Evolutionary conservation across 139 green algal genomes (phyloP), one percentile per base, ranked within the genome.

Genomic region (Eudorina sp.): DNA sequence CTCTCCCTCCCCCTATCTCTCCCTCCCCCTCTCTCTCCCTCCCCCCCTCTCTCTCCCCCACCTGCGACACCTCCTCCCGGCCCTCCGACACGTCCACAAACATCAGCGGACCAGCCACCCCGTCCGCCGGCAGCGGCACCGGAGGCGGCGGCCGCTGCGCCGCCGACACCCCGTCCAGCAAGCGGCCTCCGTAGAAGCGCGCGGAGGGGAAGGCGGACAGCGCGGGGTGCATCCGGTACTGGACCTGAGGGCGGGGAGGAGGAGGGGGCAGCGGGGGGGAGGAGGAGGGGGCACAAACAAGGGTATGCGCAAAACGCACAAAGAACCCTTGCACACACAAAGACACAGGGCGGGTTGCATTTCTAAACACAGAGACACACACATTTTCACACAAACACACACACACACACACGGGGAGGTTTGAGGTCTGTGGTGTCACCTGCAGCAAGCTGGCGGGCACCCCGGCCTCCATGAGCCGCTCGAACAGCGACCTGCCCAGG

Each of bases 151-250:
- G 84, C 19, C 92, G 68, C 43, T 91, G 55, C 5, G 19, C 46
- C 6, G 84, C 36, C 27, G 41, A 55, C 43, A 91, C 88, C 45
- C 92, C 89, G 38, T 91, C 89, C 43, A 85, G 4, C 48, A 94
- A 76, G 25, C 78, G 46, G 5, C 92, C 89, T 5, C 51, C 84
- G 40, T 94, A 94, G 89, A 99, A 99, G 48, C 91, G 76, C 7
- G 72, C 31, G 38, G 90, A 94, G 31, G 96, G 96, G 90, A 98
- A 98, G 70, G 41, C 13, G 55, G 92, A 91, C 83, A 98, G 97
- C 18, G 85, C 48, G 6, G 96, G 96, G 74, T 98, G 94, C 96
- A 98, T 98, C 74, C 96, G 93, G 92, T 98, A 98, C 92, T 98
- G 96, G n/a, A 90, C 90, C 79, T 93, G 89, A n/a, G 88, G 58